Percentiles rank a stretch among this genome's conserved stretches.
Evolutionary conservation across 495 filamentous ascomycete genomes (phyloP).

Genomic region (Aspergillus cristatus): DNA sequence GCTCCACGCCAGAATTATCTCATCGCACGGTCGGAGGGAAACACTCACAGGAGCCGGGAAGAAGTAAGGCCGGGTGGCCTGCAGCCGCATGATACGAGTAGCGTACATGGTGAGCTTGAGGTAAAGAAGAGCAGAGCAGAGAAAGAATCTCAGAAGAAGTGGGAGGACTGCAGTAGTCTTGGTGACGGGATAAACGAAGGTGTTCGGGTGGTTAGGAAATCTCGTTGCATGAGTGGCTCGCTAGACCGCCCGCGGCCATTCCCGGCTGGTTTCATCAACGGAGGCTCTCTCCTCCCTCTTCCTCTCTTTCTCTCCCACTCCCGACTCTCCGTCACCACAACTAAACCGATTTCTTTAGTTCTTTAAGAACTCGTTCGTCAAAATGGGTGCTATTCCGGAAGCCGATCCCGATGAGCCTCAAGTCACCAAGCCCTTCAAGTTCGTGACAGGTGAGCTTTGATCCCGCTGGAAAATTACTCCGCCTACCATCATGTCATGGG

Average conservation of each 20-base stretch:
- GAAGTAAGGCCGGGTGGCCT: conserved; percentile 54
- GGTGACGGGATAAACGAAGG: conserved; percentile 6
- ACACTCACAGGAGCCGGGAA: conserved; percentile 70
- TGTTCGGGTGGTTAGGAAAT: conserved; percentile 33
- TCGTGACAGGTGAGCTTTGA: conserved; percentile 82
- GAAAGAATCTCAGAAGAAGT: conserved; percentile 8
- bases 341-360: too few relatives aligned
- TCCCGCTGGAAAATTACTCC: conserved; percentile 14
- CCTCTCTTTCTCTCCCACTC: conserved; percentile 9
- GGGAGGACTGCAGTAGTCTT: conserved; percentile 10
- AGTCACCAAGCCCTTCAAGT: conserved; percentile 98
- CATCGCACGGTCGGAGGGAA: conserved; percentile 4
- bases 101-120: conserved; percentile 50
- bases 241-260: conserved; percentile 36
- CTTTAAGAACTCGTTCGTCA: conserved; percentile 12
- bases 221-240: conserved; percentile 36
- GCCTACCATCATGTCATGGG: conserved; percentile 13
- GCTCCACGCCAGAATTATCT: conserved; percentile 13
- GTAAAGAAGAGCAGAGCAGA: conserved; percentile 1
- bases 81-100: conserved; percentile 49
- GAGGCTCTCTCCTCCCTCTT: conserved; percentile 18
- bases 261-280: conserved; percentile 19
- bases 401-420: conserved; percentile 82
- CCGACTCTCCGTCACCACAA: conserved; percentile 3
- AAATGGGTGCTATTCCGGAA: conserved; percentile 52